phyloP scores from a whole-genome alignment of 2,329 filamentous ascomycete species.

The Ambrosiella beaveri region DNA sequence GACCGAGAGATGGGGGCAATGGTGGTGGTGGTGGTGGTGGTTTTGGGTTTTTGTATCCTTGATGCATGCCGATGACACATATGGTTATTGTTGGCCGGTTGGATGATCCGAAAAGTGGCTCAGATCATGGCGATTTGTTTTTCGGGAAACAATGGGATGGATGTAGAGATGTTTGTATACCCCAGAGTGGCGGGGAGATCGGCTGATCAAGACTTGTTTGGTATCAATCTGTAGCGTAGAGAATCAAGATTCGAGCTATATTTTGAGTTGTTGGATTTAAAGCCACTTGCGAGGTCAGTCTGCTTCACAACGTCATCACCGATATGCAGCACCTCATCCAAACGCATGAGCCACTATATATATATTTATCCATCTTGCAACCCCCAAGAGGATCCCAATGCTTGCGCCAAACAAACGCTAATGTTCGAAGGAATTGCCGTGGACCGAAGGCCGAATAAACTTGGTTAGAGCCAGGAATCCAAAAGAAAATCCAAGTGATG shows the following conservation, averaged over 20 bases:
- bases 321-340: background rate
- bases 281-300: no score
- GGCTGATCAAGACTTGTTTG: background rate
- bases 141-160: background rate
- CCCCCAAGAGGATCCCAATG: background rate
- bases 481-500: background rate
- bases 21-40: background rate
- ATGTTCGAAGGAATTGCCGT: constrained; percentile 6
- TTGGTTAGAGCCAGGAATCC: background rate
- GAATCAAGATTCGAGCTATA: background rate
- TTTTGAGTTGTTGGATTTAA: background rate
- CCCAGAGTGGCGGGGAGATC: background rate
- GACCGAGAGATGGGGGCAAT: background rate
- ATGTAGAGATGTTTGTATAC: background rate
- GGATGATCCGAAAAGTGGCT: background rate
- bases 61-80: background rate
- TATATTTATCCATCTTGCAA: background rate
- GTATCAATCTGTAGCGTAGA: background rate
- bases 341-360: background rate
- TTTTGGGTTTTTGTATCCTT: background rate
- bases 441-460: constrained; percentile 3
- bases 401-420: background rate
- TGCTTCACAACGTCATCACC: background rate
- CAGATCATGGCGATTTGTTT: background rate
- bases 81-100: background rate